Evolutionary conservation across 2,329 filamentous ascomycete species (phyloP).

Genomic region (Calonectria honghensis): DNA sequence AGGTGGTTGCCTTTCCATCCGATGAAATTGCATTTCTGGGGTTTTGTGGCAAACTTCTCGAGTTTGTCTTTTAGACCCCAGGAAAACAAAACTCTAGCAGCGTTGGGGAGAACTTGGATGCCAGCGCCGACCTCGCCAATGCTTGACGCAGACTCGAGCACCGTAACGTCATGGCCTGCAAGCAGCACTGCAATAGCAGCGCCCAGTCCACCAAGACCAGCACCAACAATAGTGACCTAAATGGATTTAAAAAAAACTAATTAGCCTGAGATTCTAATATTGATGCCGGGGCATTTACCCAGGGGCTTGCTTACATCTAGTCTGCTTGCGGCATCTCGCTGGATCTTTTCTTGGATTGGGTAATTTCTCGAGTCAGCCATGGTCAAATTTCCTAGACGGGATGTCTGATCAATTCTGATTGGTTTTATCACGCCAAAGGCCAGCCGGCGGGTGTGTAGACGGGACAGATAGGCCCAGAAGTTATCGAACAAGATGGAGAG

Average conservation of each 20-base stretch:
- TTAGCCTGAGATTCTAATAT: conserved; percentile 7
- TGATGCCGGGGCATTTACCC: neutral
- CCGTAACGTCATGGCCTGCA: conserved; percentile 53
- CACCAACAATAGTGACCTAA: conserved; percentile 51
- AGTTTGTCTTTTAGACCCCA: conserved; percentile 51
- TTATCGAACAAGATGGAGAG: neutral
- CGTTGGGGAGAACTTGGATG: conserved; percentile 54
- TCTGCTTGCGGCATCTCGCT: conserved; percentile 41
- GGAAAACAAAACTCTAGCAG: conserved; percentile 48
- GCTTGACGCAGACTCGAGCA: conserved; percentile 49
- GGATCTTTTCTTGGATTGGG: conserved; percentile 38
- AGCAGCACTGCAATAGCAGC: conserved; percentile 52
- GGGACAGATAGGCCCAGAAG: neutral
- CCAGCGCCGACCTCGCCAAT: conserved; percentile 55
- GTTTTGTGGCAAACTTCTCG: conserved; percentile 46
- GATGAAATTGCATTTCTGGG: conserved; percentile 53
- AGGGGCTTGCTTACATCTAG: conserved; percentile 37
- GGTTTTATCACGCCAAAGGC: neutral
- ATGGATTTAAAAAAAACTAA: neutral
- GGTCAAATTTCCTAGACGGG: conserved; percentile 7
- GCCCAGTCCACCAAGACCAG: conserved; percentile 53
- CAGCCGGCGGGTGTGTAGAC: neutral
- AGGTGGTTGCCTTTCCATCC: conserved; percentile 53
- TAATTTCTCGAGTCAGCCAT: conserved; percentile 33
- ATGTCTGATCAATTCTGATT: neutral